Evolutionary conservation across 2,329 filamentous ascomycete species (phyloP).

Genomic region (Gnomoniopsis smithogilvyi): DNA sequence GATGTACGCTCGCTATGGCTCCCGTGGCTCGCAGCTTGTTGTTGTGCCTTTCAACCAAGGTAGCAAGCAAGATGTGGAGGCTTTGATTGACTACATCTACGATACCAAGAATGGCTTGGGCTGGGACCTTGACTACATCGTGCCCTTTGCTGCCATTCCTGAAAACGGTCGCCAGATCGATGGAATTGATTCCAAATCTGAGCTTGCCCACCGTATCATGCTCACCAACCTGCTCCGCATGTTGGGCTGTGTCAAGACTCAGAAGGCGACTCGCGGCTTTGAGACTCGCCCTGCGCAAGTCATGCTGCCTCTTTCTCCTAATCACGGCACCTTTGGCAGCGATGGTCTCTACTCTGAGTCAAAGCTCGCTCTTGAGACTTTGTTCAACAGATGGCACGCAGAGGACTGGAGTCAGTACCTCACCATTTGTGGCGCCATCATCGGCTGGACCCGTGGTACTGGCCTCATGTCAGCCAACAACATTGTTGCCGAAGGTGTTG

Average conservation of each 20-base stretch:
- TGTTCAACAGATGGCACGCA: conserved; percentile 98
- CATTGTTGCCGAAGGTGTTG: conserved; percentile 92
- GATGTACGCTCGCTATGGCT: conserved; percentile 94
- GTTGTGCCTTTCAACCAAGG: conserved; percentile 99
- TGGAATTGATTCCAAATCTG: conserved; percentile 92
- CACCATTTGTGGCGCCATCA: conserved; percentile 96
- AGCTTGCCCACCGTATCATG: conserved; percentile 98
- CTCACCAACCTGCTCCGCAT: conserved; percentile 93
- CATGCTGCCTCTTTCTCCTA: conserved; percentile 91
- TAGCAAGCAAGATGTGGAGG: conserved; percentile 96
- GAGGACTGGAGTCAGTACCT: conserved; percentile 98
- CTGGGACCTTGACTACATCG: conserved; percentile 95
- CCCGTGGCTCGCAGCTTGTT: conserved; percentile 91
- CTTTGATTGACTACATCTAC: conserved; percentile 93
- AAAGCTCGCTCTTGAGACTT: conserved; percentile 92
- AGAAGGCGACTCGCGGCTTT: conserved; percentile 84
- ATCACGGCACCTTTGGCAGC: conserved; percentile 97
- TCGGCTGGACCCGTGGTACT: conserved; percentile 98
- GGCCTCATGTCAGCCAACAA: conserved; percentile 98
- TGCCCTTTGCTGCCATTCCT: conserved; percentile 95
- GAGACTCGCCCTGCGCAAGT: conserved; percentile 96
- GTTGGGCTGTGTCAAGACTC: conserved; percentile 82
- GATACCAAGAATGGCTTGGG: conserved; percentile 93
- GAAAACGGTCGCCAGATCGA: conserved; percentile 98
- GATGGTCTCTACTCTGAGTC: conserved; percentile 98